Evolutionary conservation across 352 stramenopile genomes (phyloP), one percentile per base, ranked within the genome.

Genomic region (Globisporangium cylindrosporum): DNA sequence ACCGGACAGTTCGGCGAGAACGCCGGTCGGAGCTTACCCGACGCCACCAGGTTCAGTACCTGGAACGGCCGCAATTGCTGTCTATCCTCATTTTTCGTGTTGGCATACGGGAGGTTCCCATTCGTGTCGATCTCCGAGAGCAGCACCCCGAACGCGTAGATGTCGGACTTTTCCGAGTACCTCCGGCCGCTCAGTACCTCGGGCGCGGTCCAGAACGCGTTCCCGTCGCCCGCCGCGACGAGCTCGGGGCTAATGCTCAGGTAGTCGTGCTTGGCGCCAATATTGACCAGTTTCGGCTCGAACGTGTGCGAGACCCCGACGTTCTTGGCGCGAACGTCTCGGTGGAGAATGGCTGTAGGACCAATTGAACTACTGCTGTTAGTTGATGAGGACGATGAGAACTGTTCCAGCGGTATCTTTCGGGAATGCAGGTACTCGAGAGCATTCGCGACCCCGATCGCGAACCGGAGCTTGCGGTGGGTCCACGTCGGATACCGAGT

Each of bases 261-360:
- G 41, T 41, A 56, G 41, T 53, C 62, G 14, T 62, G 66, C 4
- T 54, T 53, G 22, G 68, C 70, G 51, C 76, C 71, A 67, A 86
- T 82, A 14, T 80, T 75, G 2, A 72, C 78, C 3, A 88, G 63
- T 60, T 88, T 84, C 3, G 75, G 43, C 4, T 71, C 66, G 22
- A 78, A 66, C 0, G 68, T 48, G 14, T 73, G 29, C 0, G 71
- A 75, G 1, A 85, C 63, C 34, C 79, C 62, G 25, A 84, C 72
- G 46, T 79, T 82, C 24, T 74, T 78, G 14, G 75, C 66, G 41
- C 68, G 54, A 43, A 81, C 51, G 58, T 94, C 88, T 46, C 90
- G 64, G 46, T 84, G 79, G 22, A 78, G 73, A 1, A 84, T 38
- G 14, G 36, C 4, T 20, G 49, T 20, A 32, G n/a, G 9, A 20